Conservation (phyloP, 768 basidiomycete genomes). For the Termitomyces eurrhizus region DNA sequence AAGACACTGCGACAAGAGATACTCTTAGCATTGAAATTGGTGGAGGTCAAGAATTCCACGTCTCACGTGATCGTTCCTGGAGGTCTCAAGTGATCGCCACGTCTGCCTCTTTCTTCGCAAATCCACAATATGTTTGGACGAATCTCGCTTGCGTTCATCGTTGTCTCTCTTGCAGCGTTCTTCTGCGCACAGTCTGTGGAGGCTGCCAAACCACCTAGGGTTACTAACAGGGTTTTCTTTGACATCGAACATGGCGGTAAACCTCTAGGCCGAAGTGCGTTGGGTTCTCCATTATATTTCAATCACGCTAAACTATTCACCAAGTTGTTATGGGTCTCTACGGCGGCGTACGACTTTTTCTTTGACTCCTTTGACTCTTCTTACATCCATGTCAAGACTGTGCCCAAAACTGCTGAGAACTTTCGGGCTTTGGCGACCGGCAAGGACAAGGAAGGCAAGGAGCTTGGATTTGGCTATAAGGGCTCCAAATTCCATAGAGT, state of each 20-base stretch:
- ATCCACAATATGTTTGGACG: conserved; percentile 54
- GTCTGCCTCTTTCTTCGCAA: conserved; percentile 7
- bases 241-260: conserved; percentile 92
- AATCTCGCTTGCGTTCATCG: conserved; percentile 55
- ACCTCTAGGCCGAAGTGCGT: conserved; percentile 74
- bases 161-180: conserved; percentile 62
- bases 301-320: conserved; percentile 9
- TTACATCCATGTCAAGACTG: conserved; percentile 51
- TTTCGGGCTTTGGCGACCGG: conserved; percentile 93
- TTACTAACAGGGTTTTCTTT: conserved; percentile 93
- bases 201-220: conserved; percentile 81
- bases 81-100: conserved; percentile 11
- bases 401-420: conserved; percentile 96
- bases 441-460: conserved; percentile 70
- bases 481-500: conserved; percentile 96
- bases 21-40: no score
- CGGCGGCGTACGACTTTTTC: conserved; percentile 60
- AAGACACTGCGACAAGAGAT: no score
- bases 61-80: conserved; percentile 9
- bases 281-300: background rate
- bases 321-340: conserved; percentile 86
- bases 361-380: background rate
- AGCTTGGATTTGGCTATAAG: conserved; percentile 87
- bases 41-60: background rate
- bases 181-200: conserved; percentile 72